Base-by-base conservation (phyloP, 1,284 basidiomycete genomes). In the Cutaneotrichosporon cutaneum region DNA sequence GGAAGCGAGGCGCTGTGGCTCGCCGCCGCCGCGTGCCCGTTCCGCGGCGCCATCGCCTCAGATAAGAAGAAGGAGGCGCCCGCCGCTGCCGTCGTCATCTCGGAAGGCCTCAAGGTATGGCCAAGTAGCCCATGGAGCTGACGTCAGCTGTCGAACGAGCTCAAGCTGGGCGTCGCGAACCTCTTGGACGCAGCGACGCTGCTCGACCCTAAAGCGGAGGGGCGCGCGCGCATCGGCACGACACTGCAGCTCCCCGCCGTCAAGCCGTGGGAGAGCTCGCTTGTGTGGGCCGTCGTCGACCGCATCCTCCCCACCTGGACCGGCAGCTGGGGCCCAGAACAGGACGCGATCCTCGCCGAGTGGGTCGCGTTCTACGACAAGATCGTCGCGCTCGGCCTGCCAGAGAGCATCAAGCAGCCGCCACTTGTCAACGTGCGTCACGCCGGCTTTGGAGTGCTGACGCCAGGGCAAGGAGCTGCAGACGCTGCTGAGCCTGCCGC, bases 31-130 rank as follows among this genome's bases (percentile, higher is more conserved):
- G 80, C 91, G 26, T 85, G 85, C 6, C 89, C 90, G 0, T 90
- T 86, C 66, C 74, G 82, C 21, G 81, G 80, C 5, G 76, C 88
- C 30, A 85, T 81, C 2, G 90, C 89, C 70, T 73, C 71, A 26
- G 86, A 89, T 60, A 83, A 83, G 70, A 92, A 90, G 72, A 90
- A 86, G 71, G 70, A 74, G 0, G 79, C 84, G 2, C 82, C 83
- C 4, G 85, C 86, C 0, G 83, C 87, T 1, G 86, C 89, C 56
- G 84, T 85, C n/a, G 86, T 88, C 35, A 84, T 95, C 45, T 83
- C 88, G 45, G 90, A 94, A 59, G 89, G 88, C 8, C 78, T 95
- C 63, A 95, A 92, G 72, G 82, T 82, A 55, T n/a, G 50, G 75
- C 60, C 36, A 16, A 18, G 7, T 3, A 9, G 2, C 5, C 39